Evolutionary conservation across 192 early-diverging fungal genomes (phyloP), one percentile per base, ranked within the genome.

Genomic region (Linnemannia zychae): DNA sequence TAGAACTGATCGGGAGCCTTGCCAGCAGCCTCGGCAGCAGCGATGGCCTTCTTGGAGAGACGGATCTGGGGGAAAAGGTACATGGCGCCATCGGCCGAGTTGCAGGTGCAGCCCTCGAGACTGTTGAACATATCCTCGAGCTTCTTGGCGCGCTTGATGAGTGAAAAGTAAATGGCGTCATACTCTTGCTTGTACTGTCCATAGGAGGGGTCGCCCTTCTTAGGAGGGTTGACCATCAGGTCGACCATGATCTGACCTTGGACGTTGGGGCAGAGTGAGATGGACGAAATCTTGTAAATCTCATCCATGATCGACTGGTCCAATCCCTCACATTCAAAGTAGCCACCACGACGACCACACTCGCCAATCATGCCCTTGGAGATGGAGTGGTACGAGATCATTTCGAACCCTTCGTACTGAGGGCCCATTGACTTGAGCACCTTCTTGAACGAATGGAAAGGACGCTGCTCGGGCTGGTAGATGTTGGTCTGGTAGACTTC

Each of bases 331-430:
- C 96, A 97, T 88, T 99, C 98, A 91, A 98, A 97, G 89, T 99
- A 99, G 13, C 98, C 98, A 76, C 98, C 98, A 52, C 98, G 94
- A 71, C 97, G 93, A 37, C 98, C 98, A 86, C 98, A 99, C 88
- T 99, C 98, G 75, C 98, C 98, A 71, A 99, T 87, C 97, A 98
- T 96, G 73, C 98, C 98, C 88, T 99, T 99, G 63, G 97, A 98
- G 74, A 97, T 93, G 57, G 94, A 95, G 90, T 99, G 97, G 93
- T 97, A 98, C 48, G 97, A 98, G 81, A 99, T 92, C 67, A 99
- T 89, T 90, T 99, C 98, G 20, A 95, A 83, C 65, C 93, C 86
- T 3, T 91, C 87, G 78, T 94, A 95, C 7, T 82, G 73, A 0
- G 92, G 87, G 11, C 92, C 93, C 92, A 97, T 95, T 72, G 94